phyloP scores from a whole-genome alignment of 2,329 filamentous ascomycete genomes.

The Fusarium secorum region DNA sequence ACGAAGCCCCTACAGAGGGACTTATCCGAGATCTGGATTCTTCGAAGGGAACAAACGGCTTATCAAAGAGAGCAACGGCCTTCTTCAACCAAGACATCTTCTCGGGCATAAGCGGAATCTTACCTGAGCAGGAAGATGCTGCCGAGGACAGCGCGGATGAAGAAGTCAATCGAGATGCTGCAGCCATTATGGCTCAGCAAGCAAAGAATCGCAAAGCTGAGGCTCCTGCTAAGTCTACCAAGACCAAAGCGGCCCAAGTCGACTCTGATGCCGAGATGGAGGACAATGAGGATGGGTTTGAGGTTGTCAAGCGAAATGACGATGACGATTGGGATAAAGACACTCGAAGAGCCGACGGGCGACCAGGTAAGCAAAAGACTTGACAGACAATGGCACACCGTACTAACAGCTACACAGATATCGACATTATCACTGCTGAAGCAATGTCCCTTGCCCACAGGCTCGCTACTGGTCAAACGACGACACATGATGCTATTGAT shows the following conservation, averaged over 20 bases:
- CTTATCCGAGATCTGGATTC: conserved; percentile 51
- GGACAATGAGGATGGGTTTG: conserved; percentile 62
- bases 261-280: conserved; percentile 46
- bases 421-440: conserved; percentile 99
- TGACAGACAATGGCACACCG: background rate
- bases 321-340: conserved; percentile 73
- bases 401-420: conserved; percentile 60
- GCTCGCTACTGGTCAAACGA: conserved; percentile 85
- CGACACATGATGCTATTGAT: conserved; percentile 80
- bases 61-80: conserved; percentile 69
- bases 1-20: conserved; percentile 32
- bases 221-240: background rate
- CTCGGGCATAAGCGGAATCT: conserved; percentile 75
- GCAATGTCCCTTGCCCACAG: conserved; percentile 97
- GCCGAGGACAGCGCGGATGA: conserved; percentile 43
- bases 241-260: conserved; percentile 32
- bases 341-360: conserved; percentile 69
- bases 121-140: conserved; percentile 56
- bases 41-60: conserved; percentile 28
- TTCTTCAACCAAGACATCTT: conserved; percentile 98
- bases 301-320: conserved; percentile 62
- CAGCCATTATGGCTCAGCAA: conserved; percentile 39
- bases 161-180: conserved; percentile 46
- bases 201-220: conserved; percentile 41
- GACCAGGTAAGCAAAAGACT: conserved; percentile 57